Percentiles rank a stretch among this genome's conserved stretches.
Conservation (phyloP, 306 rosid genomes). For the Dryas drummondii region DNA sequence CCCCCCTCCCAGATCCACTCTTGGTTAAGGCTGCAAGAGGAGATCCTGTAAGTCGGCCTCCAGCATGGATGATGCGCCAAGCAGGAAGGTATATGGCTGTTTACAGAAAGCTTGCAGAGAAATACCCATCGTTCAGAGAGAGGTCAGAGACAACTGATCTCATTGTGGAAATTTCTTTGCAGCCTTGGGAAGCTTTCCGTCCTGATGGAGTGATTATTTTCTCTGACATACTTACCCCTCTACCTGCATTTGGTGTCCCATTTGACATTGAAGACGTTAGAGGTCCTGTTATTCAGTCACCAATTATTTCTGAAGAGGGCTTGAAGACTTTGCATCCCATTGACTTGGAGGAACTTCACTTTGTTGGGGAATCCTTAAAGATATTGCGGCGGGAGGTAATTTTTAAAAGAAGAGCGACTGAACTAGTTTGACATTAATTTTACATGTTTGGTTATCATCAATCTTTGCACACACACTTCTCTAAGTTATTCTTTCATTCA, state of each 20-base stretch:
- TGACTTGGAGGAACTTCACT: constrained; percentile 72
- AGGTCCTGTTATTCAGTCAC: constrained; percentile 93
- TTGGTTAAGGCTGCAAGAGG: constrained; percentile 97
- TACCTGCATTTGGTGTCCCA: constrained; percentile 88
- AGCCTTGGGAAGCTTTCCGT: constrained; percentile 97
- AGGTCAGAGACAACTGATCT: constrained; percentile 98
- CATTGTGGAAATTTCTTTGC: constrained; percentile 99
- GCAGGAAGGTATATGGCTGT: constrained; percentile 99
- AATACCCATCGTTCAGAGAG: constrained; percentile 92
- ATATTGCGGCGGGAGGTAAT: constrained; percentile 72
- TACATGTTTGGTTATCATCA: not conserved
- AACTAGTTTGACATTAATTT: constrained; percentile 1
- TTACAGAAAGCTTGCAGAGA: constrained; percentile 96
- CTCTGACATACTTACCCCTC: constrained; percentile 96
- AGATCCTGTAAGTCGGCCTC: constrained; percentile 84
- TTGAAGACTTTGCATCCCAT: constrained; percentile 75
- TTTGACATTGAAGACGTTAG: constrained; percentile 91
- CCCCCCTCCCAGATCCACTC: constrained; percentile 60
- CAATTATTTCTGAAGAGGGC: constrained; percentile 78
- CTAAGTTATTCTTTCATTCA: constrained; percentile 28
- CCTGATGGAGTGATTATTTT: constrained; percentile 97
- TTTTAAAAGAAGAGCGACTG: constrained; percentile 13
- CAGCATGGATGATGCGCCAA: constrained; percentile 99
- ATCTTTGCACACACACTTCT: not conserved
- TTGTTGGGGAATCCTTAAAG: constrained; percentile 84